Evolutionary conservation across 208 protist species (phyloP), one percentile per base, ranked within the genome.

Genomic region (Trypanosoma grayi): DNA sequence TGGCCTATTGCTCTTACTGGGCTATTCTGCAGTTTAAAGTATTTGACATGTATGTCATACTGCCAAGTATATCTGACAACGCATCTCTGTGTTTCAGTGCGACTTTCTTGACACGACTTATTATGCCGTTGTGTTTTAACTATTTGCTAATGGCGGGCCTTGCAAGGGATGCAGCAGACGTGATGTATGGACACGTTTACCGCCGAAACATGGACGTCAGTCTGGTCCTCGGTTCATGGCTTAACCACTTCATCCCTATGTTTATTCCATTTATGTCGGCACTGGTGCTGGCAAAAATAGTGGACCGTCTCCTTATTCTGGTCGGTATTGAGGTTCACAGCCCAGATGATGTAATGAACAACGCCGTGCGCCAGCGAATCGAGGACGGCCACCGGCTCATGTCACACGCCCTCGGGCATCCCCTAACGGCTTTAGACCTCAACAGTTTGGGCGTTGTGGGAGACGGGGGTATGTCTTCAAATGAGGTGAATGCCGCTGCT

Each of bases 121-220:
- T 97, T 53, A 94, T 97, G 84, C 92, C 92, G 27, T 66, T 97
- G 55, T 95, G 88, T 76, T 95, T 90, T 62, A 94, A 93, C 68
- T 96, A 94, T 57, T 65, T 96, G 34, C 60, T 93, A 31, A 92
- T 96, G 37, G 70, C 85, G 4, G 82, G 78, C 13, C 68, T 94
- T n/a, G 61, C 74, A 2, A 73, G 39, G 31, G 79, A 60, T 24
- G 70, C 54, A 7, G 64, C 83, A 10, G 83, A 96, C 55, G 87
- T 96, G 25, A 68, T 78, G 74, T 96, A 96, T 65, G 87, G 87
- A 5, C 77, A 92, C 52, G 90, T 94, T 5, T 93, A 93, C 59
- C 77, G 83, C 40, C 75, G 79, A 44, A 93, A 94, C 59, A 96
- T 96, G 91, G 86, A 94, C 60, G 79, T 92, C 28, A 85, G 55